phyloP scores from a whole-genome alignment of 2,329 filamentous ascomycete species.

The Chaetomium olivaceum region DNA sequence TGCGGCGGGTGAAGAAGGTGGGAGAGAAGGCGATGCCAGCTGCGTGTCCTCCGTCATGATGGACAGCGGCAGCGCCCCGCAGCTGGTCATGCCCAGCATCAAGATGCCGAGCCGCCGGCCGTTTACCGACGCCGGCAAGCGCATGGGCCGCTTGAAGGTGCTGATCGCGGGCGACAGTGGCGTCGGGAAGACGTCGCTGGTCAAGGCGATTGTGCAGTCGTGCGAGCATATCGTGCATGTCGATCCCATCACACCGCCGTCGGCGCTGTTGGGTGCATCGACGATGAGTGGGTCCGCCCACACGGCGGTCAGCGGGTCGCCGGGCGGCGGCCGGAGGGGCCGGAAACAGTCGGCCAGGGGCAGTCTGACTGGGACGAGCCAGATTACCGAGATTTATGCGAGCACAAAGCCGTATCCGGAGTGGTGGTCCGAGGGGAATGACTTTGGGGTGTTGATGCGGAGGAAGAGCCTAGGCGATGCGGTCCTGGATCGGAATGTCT shows the following conservation, averaged over 20 bases:
- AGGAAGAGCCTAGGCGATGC: slow-evolving; percentile 73
- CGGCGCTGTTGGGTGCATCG: slow-evolving; percentile 21
- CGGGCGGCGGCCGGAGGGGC: slow-evolving; percentile 16
- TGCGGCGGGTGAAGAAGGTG: not conserved
- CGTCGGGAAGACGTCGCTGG: slow-evolving; percentile 84
- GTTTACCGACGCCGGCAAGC: slow-evolving; percentile 84
- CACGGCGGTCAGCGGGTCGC: slow-evolving; percentile 7
- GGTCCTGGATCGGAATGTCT: slow-evolving; percentile 86
- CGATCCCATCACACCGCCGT: slow-evolving; percentile 59
- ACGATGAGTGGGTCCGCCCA: slow-evolving; percentile 24
- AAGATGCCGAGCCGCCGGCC: slow-evolving; percentile 84
- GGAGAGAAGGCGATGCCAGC: slow-evolving; percentile 1
- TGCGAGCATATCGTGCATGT: slow-evolving; percentile 95
- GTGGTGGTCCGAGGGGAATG: slow-evolving; percentile 84
- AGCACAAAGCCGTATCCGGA: slow-evolving; percentile 82
- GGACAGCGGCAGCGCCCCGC: slow-evolving; percentile 60
- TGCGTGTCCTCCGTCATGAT: slow-evolving; percentile 34
- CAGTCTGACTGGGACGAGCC: slow-evolving; percentile 26
- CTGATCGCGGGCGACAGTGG: slow-evolving; percentile 78
- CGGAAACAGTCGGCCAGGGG: slow-evolving; percentile 10
- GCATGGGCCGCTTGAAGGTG: slow-evolving; percentile 84
- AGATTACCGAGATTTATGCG: slow-evolving; percentile 69
- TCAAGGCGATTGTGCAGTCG: slow-evolving; percentile 81
- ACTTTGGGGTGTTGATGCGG: slow-evolving; percentile 56
- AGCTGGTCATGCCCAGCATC: slow-evolving; percentile 98